Evolutionary conservation across 2,329 filamentous ascomycete species (phyloP), one percentile per base, ranked within the genome.

Genomic region (Pseudogymnoascus sp.): DNA sequence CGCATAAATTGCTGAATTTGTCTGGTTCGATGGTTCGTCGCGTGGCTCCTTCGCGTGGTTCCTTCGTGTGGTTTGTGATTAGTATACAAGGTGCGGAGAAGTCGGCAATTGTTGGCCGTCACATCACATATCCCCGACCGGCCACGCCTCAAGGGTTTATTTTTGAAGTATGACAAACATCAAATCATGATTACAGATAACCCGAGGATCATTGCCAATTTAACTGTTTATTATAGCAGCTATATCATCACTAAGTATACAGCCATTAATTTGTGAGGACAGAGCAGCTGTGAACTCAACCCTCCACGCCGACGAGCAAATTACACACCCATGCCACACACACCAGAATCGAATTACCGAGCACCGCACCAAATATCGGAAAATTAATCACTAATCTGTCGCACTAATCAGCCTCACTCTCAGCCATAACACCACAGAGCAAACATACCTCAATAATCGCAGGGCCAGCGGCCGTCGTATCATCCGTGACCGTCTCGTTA

Each of bases 381-480:
- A 12, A 12, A 53, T 53, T 18, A 53, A 18, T 18, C 25, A 33
- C 47, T 53, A 11, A 53, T 33, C 47, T 53, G 9, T 4, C 2
- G 28, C 47, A 33, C 28, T 12, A 53, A 11, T 53, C 33, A 53
- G 47, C 25, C 7, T 33, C 47, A 9, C 9, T 8, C 11, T 18
- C 47, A 53, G 25, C 9, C 5, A 33, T 4, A 14, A 50, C 47
- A 6, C n/a, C 15, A 7, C 6, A 33, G n/a, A 53, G 30, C 11
- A 33, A 53, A 18, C 47, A 39, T 20, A 72, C 65, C 63, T 73
- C 69, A 18, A 73, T 59, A 37, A 72, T 66, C 8, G 68, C 69
- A 7, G 71, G 71, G 1, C 74, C 74, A 47, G 74, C 73, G 33
- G 69, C 68, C 47, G 73, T 68, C 14, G 68, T 73, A 36, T 75